A percentile compares a stretch with the other conserved stretches of the same genome.
These are phyloP conservation scores for Polytrichum formosum DNA, from an alignment of 225 moss, liverwort and hornwort genomes.

Conservation along the genomic window DNA sequence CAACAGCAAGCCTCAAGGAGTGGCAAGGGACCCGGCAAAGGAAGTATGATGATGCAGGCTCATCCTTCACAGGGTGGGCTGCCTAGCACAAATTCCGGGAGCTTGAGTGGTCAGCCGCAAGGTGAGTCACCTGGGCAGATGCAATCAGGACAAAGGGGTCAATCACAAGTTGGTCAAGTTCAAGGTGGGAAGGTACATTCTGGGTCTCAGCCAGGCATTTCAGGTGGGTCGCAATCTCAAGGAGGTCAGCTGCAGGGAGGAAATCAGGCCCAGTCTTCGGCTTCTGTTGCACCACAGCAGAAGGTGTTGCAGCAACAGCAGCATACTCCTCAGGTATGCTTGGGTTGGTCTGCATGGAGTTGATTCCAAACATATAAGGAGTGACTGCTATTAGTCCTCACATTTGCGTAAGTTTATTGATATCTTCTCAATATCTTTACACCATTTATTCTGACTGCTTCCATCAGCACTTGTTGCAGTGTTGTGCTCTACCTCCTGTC, in stretches of 20 bases:
- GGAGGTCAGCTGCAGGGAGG: conserved; percentile 24
- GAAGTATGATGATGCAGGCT: conserved; percentile 33
- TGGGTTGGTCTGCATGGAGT: neutral
- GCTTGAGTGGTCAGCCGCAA: conserved; percentile 18
- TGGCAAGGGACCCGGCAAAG: conserved; percentile 27
- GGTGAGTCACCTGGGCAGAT: conserved; percentile 20
- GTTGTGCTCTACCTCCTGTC: no score
- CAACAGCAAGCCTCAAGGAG: conserved; percentile 25
- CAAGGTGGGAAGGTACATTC: conserved; percentile 24
- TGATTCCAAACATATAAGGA: neutral
- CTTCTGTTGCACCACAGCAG: conserved; percentile 15
- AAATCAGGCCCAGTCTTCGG: conserved; percentile 10
- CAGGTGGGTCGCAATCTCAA: conserved; percentile 18
- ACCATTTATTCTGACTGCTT: no score
- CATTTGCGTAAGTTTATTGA: no score
- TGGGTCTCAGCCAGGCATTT: conserved; percentile 18
- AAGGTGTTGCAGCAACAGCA: conserved; percentile 32
- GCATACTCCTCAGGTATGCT: conserved; percentile 21
- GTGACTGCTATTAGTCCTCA: neutral
- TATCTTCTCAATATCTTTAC: no score
- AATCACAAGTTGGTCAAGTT: conserved; percentile 15
- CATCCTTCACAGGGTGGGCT: conserved; percentile 15
- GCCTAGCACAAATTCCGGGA: conserved; percentile 12
- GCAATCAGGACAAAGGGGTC: conserved; percentile 21
- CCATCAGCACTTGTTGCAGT: no score